Evolutionary conservation across 805 yeast genomes (phyloP), one percentile per base, ranked within the genome.

Genomic region (Myxozyma geophila): DNA sequence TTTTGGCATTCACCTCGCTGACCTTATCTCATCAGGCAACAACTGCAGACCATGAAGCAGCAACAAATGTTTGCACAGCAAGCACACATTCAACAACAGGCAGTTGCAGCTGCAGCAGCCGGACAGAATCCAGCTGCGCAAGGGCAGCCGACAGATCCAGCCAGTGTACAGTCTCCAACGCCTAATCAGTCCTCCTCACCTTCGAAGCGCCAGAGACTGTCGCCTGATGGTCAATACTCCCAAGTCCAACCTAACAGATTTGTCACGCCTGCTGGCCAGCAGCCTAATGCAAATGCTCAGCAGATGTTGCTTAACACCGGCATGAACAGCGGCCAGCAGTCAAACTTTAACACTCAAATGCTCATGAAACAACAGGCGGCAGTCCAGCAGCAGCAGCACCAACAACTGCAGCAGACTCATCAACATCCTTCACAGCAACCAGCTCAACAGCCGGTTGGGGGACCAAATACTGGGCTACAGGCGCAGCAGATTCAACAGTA

Each of bases 181-280:
- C 71, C 70, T 48, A 70, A 69, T 28, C 70, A 56, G 54, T 64
- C 69, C 41, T 43, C 68, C 17, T 75, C 77, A 40, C 77, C 75
- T 1, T 72, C 76, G 19, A 74, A 75, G 54, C 74, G 75, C 39
- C 79, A 75, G 55, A 74, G 76, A 12, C 75, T 74, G 19, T 71
- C 76, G 19, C 77, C 77, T 2, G 77, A 74, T 50, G 75, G 74
- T 10, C 64, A 69, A 19, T 70, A 66, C 52, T 60, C 63, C 15
- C 73, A 68, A 19, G 69, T 67, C 51, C 50, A 33, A 28, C 55
- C 49, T 7, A 43, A 12, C 28, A 54, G 65, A 23, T 58, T 54
- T 40, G 63, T 55, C 21, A 43, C 33, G 17, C 55, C 66, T 15
- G 48, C 54, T 5, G 60, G 52, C 10, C 66, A 63, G 48, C 63